These are phyloP conservation scores for Fusarium incarnatum DNA, from an alignment of 2,329 filamentous ascomycete genomes.

Conservation along the genomic window DNA sequence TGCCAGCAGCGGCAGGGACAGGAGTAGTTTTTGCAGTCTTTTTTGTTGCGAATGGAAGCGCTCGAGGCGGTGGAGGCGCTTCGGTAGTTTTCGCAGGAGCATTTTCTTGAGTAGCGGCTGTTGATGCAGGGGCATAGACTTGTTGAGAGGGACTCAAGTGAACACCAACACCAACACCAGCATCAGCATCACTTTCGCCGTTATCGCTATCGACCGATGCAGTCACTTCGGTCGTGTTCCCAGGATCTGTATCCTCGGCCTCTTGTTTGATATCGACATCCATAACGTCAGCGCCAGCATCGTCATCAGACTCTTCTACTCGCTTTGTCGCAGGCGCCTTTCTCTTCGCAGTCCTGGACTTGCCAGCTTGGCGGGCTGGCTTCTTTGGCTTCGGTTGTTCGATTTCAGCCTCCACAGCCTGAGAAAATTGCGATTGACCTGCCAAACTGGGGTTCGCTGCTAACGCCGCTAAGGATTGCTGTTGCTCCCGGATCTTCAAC, in stretches of 20 bases:
- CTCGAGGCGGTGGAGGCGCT: slow-evolving; percentile 54
- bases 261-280: slow-evolving; percentile 58
- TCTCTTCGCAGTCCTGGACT: slow-evolving; percentile 62
- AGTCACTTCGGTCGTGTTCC: slow-evolving; percentile 55
- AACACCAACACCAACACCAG: slow-evolving; percentile 52
- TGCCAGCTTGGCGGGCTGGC: slow-evolving; percentile 44
- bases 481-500: slow-evolving; percentile 80
- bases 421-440: slow-evolving; percentile 46
- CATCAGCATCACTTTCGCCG: slow-evolving; percentile 55
- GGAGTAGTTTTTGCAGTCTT: slow-evolving; percentile 48
- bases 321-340: slow-evolving; percentile 58
- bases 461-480: slow-evolving; percentile 66
- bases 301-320: slow-evolving; percentile 59
- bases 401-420: slow-evolving; percentile 27
- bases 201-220: slow-evolving; percentile 59
- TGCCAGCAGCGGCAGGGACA: slow-evolving; percentile 49
- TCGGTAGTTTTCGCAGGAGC: slow-evolving; percentile 35
- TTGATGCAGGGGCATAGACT: slow-evolving; percentile 1
- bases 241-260: slow-evolving; percentile 56
- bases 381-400: slow-evolving; percentile 36
- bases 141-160: slow-evolving; percentile 9
- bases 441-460: slow-evolving; percentile 55
- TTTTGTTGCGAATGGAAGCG: slow-evolving; percentile 59
- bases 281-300: slow-evolving; percentile 59
- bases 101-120: slow-evolving; percentile 9